A percentile compares a stretch with the other conserved stretches of the same genome.
These are phyloP conservation scores for Elsinoe fawcettii DNA, from an alignment of 2,329 filamentous ascomycete genomes.

Conservation along the genomic window DNA sequence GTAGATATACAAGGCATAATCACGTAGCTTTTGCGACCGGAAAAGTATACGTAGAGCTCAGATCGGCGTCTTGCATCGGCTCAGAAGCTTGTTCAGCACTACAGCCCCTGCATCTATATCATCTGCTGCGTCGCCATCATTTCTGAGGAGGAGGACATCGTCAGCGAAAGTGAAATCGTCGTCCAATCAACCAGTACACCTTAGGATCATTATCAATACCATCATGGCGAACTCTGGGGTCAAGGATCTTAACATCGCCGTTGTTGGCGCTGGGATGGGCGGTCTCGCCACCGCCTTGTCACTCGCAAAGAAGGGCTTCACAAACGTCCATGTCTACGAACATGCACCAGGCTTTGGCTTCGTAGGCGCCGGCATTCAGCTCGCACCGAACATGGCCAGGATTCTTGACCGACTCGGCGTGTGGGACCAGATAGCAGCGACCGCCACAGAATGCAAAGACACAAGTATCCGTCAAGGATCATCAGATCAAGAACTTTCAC, in stretches of 20 bases:
- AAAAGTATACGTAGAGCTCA: neutral
- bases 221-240: constrained; percentile 27
- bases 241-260: constrained; percentile 28
- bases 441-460: constrained; percentile 62
- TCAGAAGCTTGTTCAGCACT: neutral
- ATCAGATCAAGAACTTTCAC: constrained; percentile 59
- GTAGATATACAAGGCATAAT: neutral
- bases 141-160: neutral
- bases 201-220: neutral
- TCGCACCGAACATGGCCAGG: constrained; percentile 73
- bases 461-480: constrained; percentile 68
- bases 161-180: neutral
- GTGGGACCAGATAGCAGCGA: constrained; percentile 61
- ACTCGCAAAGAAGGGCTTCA: constrained; percentile 69
- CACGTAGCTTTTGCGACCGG: neutral
- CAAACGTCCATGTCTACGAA: constrained; percentile 66
- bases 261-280: constrained; percentile 55
- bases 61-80: constrained; percentile 1
- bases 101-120: neutral
- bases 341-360: constrained; percentile 66
- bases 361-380: constrained; percentile 76
- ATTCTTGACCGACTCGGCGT: constrained; percentile 66
- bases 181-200: neutral
- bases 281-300: constrained; percentile 65
- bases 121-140: neutral